These are phyloP conservation scores for Botryosphaeria dothidea DNA, from an alignment of 2,329 filamentous ascomycete genomes.

Conservation along the genomic window DNA sequence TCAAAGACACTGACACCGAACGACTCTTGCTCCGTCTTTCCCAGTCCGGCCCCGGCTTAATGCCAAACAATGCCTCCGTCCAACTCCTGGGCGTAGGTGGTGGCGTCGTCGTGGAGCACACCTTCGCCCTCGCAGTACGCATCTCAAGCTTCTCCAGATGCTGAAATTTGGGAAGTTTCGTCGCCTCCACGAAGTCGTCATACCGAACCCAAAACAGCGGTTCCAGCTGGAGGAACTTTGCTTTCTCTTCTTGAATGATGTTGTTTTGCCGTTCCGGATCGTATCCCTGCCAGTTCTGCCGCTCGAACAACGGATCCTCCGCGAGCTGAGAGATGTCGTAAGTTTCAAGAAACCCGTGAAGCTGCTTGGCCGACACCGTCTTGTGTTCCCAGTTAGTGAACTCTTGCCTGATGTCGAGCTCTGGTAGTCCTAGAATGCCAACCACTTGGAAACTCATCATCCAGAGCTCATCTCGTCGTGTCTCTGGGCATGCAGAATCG, in stretches of 20 bases:
- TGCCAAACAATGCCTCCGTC: conserved; percentile 18
- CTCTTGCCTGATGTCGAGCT: conserved; percentile 39
- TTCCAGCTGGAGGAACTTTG: conserved; percentile 22
- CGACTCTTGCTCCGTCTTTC: conserved; percentile 14
- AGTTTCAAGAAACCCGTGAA: conserved; percentile 36
- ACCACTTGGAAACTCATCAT: conserved; percentile 42
- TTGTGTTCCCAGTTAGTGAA: conserved; percentile 34
- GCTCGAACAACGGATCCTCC: conserved; percentile 39
- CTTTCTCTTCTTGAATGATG: conserved; percentile 18
- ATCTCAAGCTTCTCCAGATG: conserved; percentile 15
- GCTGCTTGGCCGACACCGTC: conserved; percentile 34
- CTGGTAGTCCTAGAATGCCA: conserved; percentile 42
- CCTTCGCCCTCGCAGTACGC: conserved; percentile 17
- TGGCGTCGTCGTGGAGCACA: conserved; percentile 11
- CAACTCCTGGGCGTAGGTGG: conserved; percentile 19
- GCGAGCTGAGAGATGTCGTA: conserved; percentile 41
- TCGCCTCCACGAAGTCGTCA: conserved; percentile 22
- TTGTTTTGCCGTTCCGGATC: conserved; percentile 27
- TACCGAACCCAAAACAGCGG: conserved; percentile 24
- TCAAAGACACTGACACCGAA: conserved; percentile 16
- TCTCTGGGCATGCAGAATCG: conserved; percentile 19
- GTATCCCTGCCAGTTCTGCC: conserved; percentile 39
- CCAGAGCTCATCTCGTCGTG: conserved; percentile 31
- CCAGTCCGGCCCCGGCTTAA: conserved; percentile 19
- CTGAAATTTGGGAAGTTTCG: background rate